These are phyloP conservation scores for Tylopilus sp. DNA, from an alignment of 768 basidiomycete species.

Conservation along the genomic window DNA sequence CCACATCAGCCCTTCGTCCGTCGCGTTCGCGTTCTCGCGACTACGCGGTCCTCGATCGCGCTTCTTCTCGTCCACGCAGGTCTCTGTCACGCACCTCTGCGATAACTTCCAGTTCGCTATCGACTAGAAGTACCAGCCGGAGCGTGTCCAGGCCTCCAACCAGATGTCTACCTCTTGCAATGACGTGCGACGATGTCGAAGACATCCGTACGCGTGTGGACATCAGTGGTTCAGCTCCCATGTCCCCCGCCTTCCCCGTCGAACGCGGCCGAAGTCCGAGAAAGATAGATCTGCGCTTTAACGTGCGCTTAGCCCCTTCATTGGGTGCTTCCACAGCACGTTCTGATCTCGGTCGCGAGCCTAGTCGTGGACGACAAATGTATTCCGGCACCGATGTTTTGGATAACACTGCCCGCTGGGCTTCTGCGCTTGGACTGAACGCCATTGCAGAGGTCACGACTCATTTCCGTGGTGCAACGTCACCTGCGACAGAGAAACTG, in stretches of 20 bases:
- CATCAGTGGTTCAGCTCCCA: constrained; percentile 21
- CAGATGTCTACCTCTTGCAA: constrained; percentile 22
- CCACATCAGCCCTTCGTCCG: constrained; percentile 16
- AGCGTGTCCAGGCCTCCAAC: constrained; percentile 40
- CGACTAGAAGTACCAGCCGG: constrained; percentile 38
- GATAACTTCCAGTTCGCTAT: constrained; percentile 37
- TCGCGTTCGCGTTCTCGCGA: constrained; percentile 32
- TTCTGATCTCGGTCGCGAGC: constrained; percentile 24
- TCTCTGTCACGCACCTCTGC: constrained; percentile 51
- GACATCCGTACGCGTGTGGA: constrained; percentile 25
- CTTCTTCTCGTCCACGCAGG: constrained; percentile 36
- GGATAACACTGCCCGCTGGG: constrained; percentile 29
- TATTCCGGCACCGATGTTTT: constrained; percentile 21
- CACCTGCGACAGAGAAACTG: constrained; percentile 19
- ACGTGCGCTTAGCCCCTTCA: constrained; percentile 21
- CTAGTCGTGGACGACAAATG: constrained; percentile 17
- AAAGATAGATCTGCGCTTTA: constrained; percentile 13
- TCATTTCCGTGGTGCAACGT: constrained; percentile 11
- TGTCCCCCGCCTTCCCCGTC: constrained; percentile 20
- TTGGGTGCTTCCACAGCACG: constrained; percentile 21
- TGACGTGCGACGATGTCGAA: constrained; percentile 25
- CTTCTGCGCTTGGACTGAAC: constrained; percentile 20
- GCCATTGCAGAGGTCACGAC: constrained; percentile 22
- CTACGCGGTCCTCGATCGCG: constrained; percentile 4
- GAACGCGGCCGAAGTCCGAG: constrained; percentile 29